Evolutionary conservation across 2,329 filamentous ascomycete species (phyloP), one percentile per base, ranked within the genome.

Genomic region (Colletotrichum tabaci): DNA sequence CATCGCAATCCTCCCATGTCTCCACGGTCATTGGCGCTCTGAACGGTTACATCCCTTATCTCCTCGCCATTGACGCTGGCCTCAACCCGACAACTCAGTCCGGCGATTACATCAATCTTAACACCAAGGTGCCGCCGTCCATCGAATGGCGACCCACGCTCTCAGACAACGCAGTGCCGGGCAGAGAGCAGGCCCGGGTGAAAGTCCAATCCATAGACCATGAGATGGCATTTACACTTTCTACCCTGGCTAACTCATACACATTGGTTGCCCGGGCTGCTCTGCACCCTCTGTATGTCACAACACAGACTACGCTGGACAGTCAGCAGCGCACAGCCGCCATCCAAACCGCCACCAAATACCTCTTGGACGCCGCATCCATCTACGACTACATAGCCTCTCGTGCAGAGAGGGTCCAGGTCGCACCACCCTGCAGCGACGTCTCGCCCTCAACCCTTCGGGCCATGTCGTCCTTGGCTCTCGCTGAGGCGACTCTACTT

Each of bases 101-200:
- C 9, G 87, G 87, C 9, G 92, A 94, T 76, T 86, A 89, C 64
- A 86, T 96, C 75, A 90, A 91, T 70, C 86, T 95, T 18, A 87
- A 91, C n/a, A 84, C 92, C 49, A 89, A 88, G 75, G 82, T 85
- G 26, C 81, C 85, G 2, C 90, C 90, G 50, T 87, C 89, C 62
- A 88, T 98, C 49, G 89, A 93, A 89, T 99, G 96, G 96, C 91
- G 95, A 47, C 90, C 94, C 6, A 96, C 93, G 0, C 84, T 98
- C 21, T 90, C 91, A 4, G 88, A 90, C 7, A 86, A 87, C n/a
- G 80, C 88, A 5, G 85, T 93, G 16, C 89, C 91, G 2, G 88
- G 89, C 1, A 90, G 90, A 30, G 91, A 94, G 76, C 84, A 87
- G 16, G 84, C 89, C 15, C 88, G 94, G n/a, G 84, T 93, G 8